These are phyloP conservation scores for Ophiostoma ulmi DNA, from an alignment of 2,329 filamentous ascomycete genomes.

Conservation along the genomic window DNA sequence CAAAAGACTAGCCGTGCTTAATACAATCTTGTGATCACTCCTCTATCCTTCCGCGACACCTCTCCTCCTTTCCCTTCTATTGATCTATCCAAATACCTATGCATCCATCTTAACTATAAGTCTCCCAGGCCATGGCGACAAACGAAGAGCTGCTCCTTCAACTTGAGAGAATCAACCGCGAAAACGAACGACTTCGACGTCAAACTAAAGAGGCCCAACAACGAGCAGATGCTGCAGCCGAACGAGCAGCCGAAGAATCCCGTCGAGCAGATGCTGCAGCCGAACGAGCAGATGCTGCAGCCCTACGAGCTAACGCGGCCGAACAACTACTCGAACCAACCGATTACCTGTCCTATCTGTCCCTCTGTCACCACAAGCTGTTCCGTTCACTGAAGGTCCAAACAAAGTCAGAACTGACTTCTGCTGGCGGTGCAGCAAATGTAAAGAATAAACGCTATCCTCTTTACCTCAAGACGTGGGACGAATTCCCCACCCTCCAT, in stretches of 20 bases:
- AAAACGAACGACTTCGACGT: no score
- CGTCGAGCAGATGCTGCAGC: not conserved
- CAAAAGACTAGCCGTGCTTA: no score
- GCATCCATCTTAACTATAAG: no score
- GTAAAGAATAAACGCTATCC: constrained; percentile 1
- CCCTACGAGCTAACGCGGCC: not conserved
- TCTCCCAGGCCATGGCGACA: no score
- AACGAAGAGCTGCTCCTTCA: no score
- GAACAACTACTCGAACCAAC: not conserved
- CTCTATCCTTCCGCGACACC: no score
- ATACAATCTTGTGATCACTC: no score
- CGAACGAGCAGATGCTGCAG: not conserved
- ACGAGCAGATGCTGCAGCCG: not conserved
- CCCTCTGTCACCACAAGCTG: constrained; percentile 9
- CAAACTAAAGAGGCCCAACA: not conserved
- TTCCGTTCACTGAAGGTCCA: not conserved
- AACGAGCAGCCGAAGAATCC: no score
- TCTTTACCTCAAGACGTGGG: not conserved
- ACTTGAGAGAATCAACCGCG: no score
- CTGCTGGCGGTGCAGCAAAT: not conserved
- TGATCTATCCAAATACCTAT: no score
- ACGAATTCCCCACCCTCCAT: not conserved
- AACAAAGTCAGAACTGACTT: not conserved
- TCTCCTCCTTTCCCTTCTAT: no score
- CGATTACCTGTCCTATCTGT: constrained; percentile 2